Evolutionary conservation across 805 yeast species (phyloP), one percentile per base, ranked within the genome.

Genomic region (Nakazawaea ernobii): DNA sequence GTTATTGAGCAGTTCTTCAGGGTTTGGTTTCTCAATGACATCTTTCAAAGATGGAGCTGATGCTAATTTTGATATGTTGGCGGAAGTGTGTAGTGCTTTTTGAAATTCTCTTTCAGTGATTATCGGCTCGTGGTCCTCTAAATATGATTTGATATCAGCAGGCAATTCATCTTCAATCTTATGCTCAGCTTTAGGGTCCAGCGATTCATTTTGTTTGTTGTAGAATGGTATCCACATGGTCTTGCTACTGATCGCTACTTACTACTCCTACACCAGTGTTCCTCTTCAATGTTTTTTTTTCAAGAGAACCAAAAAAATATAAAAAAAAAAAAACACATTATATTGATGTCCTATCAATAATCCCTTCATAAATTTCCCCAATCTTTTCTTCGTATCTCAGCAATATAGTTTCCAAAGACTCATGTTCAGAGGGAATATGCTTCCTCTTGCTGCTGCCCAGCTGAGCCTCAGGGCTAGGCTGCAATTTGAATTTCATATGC

Each of bases 361-460:
- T 55, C 1, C 69, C 70, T 45, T 67, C 70, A 48, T 65, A 67
- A 8, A 61, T 49, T 45, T 66, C 68, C 6, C 71, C 71, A 2
- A 66, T 52, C 15, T 52, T 51, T 13, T 53, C 54, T 44, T 65
- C 68, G 44, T 55, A 59, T 11, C 32, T 32, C 3, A 14, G 35
- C 10, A 28, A 39, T 14, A 39, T 15, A 7, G 9, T 17, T 10
- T 38, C 41, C 39, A 24, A 5, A 9, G 32, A n/a, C 24, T 39
- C 27, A 8, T 14, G 29, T 6, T 17, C 9, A 6, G 33, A 4
- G 14, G 20, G 28, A 14, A 33, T 35, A 13, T 37, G 15, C 27
- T 32, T 38, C 14, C 35, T 37, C 14, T 45, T n/a, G n/a, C n/a
- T 30, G 13, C 11, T 8, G 13, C 35, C 43, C 35, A 5, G 24